Evolutionary conservation across 2,329 filamentous ascomycete genomes (phyloP), one percentile per base, ranked within the genome.

Genomic region (Sclerotinia minor): DNA sequence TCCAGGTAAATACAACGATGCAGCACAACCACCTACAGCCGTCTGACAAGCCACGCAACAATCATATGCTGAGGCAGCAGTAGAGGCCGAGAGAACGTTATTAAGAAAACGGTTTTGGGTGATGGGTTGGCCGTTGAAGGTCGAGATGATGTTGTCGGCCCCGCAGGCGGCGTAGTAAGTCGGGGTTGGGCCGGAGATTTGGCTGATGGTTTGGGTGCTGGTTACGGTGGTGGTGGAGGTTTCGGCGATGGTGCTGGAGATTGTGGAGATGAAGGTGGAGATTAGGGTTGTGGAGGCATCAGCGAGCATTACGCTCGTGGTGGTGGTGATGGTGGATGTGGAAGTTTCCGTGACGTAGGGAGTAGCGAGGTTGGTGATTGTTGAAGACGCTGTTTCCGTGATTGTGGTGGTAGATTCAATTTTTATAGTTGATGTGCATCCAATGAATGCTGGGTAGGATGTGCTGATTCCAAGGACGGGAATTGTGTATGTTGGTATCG

Each of bases 1-100:
- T 1, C 32, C 21, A 2, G 6, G 7, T 5, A 35, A 4, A 15
- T 15, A 55, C 19, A 55, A 5, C 8, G 53, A 55, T 5, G 29
- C 53, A 2, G 5, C 53, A 32, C 53, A 55, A 7, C 53, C 53
- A 2, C 19, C 19, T n/a, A 32, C 19, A n/a, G 9, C 17, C 5
- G 29, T 55, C 32, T 55, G 53, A n/a, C 53, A 55, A 13, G 53
- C 53, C 6, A 55, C 53, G 5, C 53, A 55, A 55, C 53, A 55
- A 35, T 55, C 53, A 38, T 55, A 55, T 13, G 53, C 29, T 1
- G 53, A 55, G 9, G n/a, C 35, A 15, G 53, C 3, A 5, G 6
- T 55, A 2, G 11, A n/a, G 11, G 53, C 11, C 7, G 53, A 21
- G 53, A 55, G 53, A 2, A 55, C 29, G 3, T 6, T 35, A 5